These are phyloP conservation scores for Escovopsis sp. DNA, from an alignment of 2,329 filamentous ascomycete genomes.

Conservation along the genomic window DNA sequence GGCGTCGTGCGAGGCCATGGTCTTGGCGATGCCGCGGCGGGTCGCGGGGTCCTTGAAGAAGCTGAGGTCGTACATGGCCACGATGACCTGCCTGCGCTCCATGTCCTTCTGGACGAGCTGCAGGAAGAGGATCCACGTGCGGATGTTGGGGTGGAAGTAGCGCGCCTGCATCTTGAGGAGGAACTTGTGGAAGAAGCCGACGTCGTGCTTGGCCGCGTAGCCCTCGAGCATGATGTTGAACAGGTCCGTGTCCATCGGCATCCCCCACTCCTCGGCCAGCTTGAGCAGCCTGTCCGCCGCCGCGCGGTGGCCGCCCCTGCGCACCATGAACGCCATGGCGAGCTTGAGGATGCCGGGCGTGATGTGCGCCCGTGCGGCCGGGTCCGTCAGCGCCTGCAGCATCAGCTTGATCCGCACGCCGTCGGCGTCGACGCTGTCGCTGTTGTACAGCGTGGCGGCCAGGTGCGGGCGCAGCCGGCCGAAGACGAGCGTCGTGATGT, in stretches of 20 bases:
- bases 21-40: constrained; percentile 23
- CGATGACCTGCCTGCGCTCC: constrained; percentile 30
- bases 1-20: constrained; percentile 29
- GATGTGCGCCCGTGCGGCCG: constrained; percentile 17
- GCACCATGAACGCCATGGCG: constrained; percentile 28
- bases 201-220: constrained; percentile 24
- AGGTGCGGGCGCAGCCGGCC: constrained; percentile 20
- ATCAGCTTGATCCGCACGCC: constrained; percentile 25
- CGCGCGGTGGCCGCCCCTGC: constrained; percentile 20
- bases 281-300: constrained; percentile 22
- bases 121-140: constrained; percentile 35
- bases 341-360: constrained; percentile 27
- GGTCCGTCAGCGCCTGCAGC: constrained; percentile 23
- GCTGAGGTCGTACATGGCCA: constrained; percentile 30
- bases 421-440: constrained; percentile 21
- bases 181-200: constrained; percentile 24
- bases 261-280: constrained; percentile 19
- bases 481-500: constrained; percentile 27
- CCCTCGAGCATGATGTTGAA: constrained; percentile 34
- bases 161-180: constrained; percentile 26
- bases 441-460: constrained; percentile 21
- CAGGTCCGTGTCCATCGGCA: constrained; percentile 30
- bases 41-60: constrained; percentile 24
- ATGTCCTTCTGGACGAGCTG: constrained; percentile 44
- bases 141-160: constrained; percentile 25